Evolutionary conservation across 805 yeast species (phyloP), one percentile per base, ranked within the genome.

Genomic region (Candida palmyrensis): DNA sequence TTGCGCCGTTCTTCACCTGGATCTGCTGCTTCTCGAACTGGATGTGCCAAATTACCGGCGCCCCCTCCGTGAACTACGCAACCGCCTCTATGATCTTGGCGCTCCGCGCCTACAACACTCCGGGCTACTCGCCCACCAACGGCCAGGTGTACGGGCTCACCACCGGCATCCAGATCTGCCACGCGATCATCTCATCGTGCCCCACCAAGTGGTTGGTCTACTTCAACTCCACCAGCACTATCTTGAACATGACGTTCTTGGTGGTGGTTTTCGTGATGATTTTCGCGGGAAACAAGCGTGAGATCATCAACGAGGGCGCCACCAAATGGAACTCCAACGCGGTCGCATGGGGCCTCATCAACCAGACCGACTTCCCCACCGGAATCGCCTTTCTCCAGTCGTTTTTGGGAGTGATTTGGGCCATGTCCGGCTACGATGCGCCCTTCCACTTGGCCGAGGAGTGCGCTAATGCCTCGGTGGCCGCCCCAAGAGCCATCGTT

Each of bases 391-490:
- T 75, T 46, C 53, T 79, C 36, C 64, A 75, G 66, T 62, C 76
- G 4, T 76, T 76, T 53, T 51, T 75, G 47, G 77, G 81, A n/a
- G 79, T 71, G 23, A 73, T 75, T 37, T 77, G 82, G 82, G 75
- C 81, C 24, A 79, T 81, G 85, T 71, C 81, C 28, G 87, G 86
- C 16, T 82, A 77, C 48, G 87, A 81, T 49, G 75, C 83, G 15
- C 83, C 87, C 0, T 81, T 79, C 62, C 87, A 82, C 47, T 60
- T 81, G 39, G 68, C 83, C n/a, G 89, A 80, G 56, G 88, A 81
- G 47, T 74, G 81, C 43, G 58, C 77, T 32, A 78, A 79, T 48
- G 82, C 85, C 5, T 59, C 73, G 22, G 55, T 62, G 10, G 83
- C 82, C 4, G 77, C 80, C 7, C 86, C 87, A n/a, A 66, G 68